Base-by-base conservation (phyloP, 1,139 yeast genomes). In the Yamadazyma atmosphaerica region DNA sequence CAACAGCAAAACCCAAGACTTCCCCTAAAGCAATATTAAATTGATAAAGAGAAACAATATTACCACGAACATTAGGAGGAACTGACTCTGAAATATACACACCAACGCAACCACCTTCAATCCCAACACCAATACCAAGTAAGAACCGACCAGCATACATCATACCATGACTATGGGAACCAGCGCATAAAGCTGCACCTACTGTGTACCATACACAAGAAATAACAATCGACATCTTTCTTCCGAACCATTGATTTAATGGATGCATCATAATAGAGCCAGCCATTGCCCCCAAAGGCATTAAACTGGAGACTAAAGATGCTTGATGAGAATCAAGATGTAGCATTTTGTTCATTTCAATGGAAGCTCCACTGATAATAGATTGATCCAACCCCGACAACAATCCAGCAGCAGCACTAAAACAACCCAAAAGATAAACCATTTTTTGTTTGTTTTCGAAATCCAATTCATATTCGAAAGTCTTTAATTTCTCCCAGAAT, bases 251-350 rank as follows among this genome's bases (percentile, higher is more conserved):
- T 50, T 76, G 79, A 51, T 67, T 73, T 37, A 73, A 55, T 3
- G 79, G 79, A 3, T 78, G 66, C 62, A 74, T 63, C 41, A 72
- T 49, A 15, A 75, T 61, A 33, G 77, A 66, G 33, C 81, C 80
- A 28, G 67, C 68, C 56, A 74, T 65, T 26, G 83, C 84, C 44
- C 84, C 84, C 34, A 79, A 59, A 14, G 84, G 84, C 81, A 79
- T 77, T 41, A 77, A 65, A 25, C 81, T 65, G 8, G 77, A 67
- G 13, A 78, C 74, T 41, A 79, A 63, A 6, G 72, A 70, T 26
- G 60, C 56, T 47, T 75, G 61, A 43, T 58, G 57, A 6, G 56
- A 40, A n/a, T 61, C 49, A 32, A 74, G 54, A 14, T 51, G 28
- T 27, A 74, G 58, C 21, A 61, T 65, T 3, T 55, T 55, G n/a